Conservation (phyloP, 1,284 basidiomycete genomes). For the Anthracocystis setariae region DNA sequence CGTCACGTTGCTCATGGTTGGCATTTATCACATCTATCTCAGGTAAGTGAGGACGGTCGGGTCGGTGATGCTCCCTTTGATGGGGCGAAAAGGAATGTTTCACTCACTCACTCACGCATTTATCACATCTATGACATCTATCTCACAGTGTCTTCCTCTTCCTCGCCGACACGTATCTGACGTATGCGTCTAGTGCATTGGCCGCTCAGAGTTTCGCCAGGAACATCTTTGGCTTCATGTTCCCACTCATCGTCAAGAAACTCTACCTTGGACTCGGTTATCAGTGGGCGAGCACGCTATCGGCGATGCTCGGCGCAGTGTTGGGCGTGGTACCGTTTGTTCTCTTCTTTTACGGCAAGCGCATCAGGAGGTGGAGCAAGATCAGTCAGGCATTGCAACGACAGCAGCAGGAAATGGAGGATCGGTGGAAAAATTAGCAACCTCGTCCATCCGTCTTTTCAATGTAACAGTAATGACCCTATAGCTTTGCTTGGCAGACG, state of each 20-base stretch:
- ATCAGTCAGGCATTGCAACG: constrained; percentile 67
- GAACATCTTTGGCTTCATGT: constrained; percentile 67
- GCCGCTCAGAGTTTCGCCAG: constrained; percentile 80
- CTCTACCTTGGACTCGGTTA: constrained; percentile 75
- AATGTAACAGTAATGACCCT: constrained; percentile 3
- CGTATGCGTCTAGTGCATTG: constrained; percentile 79
- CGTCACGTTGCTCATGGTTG: constrained; percentile 50
- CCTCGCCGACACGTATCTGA: constrained; percentile 69
- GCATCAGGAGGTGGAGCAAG: constrained; percentile 74
- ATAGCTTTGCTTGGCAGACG: too few relatives aligned
- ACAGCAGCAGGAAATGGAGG: constrained; percentile 16
- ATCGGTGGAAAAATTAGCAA: constrained; percentile 6
- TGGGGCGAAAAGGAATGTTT: too few relatives aligned
- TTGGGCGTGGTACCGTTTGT: constrained; percentile 76
- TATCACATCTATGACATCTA: constrained; percentile 68
- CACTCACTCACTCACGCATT: too few relatives aligned
- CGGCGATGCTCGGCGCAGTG: constrained; percentile 73
- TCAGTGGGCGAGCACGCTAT: constrained; percentile 78
- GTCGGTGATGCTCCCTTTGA: too few relatives aligned
- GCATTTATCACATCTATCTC: constrained; percentile 66
- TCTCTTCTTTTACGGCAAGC: constrained; percentile 75
- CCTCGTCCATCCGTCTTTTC: too few relatives aligned
- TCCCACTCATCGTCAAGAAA: constrained; percentile 50
- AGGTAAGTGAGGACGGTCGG: too few relatives aligned
- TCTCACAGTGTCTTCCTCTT: constrained; percentile 72